phyloP scores from a whole-genome alignment of 2,329 filamentous ascomycete species.

The Colletotrichum aenigma region DNA sequence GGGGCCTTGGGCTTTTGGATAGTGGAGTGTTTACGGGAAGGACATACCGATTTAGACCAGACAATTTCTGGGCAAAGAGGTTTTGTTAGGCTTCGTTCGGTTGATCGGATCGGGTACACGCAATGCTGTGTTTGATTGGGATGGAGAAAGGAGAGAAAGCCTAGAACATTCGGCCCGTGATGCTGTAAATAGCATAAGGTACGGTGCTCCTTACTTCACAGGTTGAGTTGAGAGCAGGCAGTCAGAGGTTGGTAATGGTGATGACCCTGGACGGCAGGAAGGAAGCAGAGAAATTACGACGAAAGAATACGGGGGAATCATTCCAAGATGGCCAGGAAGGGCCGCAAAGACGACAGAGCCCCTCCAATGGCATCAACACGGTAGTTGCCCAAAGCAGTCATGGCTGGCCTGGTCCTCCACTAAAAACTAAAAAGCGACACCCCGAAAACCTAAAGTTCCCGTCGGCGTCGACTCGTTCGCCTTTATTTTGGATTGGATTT shows the following conservation, averaged over 20 bases:
- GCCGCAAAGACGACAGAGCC: background rate
- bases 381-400: conserved; percentile 3
- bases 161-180: background rate
- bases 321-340: background rate
- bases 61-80: background rate
- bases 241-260: background rate
- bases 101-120: background rate
- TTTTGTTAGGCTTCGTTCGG: background rate
- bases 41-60: background rate
- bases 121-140: background rate
- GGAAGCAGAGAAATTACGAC: background rate
- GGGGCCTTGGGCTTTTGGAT: background rate
- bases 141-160: background rate
- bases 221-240: background rate
- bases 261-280: no score
- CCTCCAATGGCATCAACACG: background rate
- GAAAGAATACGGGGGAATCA: background rate
- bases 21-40: background rate
- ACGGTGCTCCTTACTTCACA: background rate
- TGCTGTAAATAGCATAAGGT: background rate
- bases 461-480: background rate
- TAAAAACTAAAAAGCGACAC: background rate
- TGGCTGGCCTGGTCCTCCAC: background rate
- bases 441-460: conserved; percentile 3
- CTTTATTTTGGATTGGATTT: background rate